Conservation (phyloP, 208 protist genomes). For the Leishmania gerbilli region DNA sequence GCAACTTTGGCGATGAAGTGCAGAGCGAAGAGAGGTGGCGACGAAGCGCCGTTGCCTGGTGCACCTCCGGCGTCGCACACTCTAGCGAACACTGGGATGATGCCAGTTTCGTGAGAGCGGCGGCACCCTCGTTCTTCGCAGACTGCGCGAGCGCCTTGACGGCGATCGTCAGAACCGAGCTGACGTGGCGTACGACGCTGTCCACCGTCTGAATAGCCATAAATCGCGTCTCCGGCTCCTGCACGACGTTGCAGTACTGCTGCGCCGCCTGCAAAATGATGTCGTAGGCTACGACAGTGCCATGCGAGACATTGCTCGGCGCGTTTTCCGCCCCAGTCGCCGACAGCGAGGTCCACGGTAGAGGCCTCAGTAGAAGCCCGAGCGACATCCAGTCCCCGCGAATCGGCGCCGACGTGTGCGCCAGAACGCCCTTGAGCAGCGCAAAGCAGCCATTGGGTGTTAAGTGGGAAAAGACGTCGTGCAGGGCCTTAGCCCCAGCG, state of each 20-base stretch:
- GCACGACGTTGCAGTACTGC: conserved; percentile 51
- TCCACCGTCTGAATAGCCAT: conserved; percentile 92
- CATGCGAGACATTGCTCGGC: background rate
- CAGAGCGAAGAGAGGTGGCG: conserved; percentile 34
- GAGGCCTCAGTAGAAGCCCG: conserved; percentile 44
- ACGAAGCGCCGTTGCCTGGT: background rate
- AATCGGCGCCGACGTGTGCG: conserved; percentile 73
- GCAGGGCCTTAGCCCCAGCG: conserved; percentile 23
- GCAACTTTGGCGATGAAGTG: conserved; percentile 41
- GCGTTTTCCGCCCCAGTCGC: background rate
- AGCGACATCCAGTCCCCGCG: conserved; percentile 38
- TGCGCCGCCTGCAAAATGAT: conserved; percentile 67
- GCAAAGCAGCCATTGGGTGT: conserved; percentile 85
- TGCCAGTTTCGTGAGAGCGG: conserved; percentile 8
- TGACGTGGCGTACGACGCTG: conserved; percentile 78
- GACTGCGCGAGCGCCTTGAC: conserved; percentile 6
- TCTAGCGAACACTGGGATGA: background rate
- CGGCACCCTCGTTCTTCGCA: background rate
- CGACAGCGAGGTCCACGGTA: background rate
- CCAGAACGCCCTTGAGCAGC: conserved; percentile 80
- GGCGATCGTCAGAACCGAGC: conserved; percentile 38
- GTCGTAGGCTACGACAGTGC: conserved; percentile 44
- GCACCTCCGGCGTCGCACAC: background rate
- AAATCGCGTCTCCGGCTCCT: conserved; percentile 85
- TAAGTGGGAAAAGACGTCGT: conserved; percentile 43